These are phyloP conservation scores for Plasmodium vivax DNA, from an alignment of 169 alveolate genomes.

Conservation along the genomic window DNA sequence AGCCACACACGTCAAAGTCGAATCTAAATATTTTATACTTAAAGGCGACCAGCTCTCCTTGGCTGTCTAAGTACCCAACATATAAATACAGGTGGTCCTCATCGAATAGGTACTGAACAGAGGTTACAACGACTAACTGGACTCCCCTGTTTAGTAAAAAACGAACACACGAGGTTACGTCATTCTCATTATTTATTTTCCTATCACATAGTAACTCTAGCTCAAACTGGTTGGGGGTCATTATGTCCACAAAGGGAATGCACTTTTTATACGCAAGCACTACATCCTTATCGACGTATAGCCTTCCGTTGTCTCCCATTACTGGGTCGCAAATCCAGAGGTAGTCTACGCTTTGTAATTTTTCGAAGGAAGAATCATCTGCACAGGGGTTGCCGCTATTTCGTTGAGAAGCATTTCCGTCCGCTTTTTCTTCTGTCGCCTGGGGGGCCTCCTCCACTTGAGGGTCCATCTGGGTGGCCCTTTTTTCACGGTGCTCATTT, in stretches of 20 bases:
- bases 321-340: conserved; percentile 74
- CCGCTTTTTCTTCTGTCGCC: background rate
- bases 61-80: conserved; percentile 11
- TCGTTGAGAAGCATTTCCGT: background rate
- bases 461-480: background rate
- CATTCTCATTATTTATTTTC: conserved; percentile 40
- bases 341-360: conserved; percentile 8
- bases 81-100: conserved; percentile 38
- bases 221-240: conserved; percentile 67
- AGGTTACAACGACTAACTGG: conserved; percentile 40
- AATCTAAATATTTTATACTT: conserved; percentile 25
- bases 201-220: conserved; percentile 48
- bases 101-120: conserved; percentile 32
- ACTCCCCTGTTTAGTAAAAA: conserved; percentile 34
- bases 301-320: conserved; percentile 51
- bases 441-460: background rate
- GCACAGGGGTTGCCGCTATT: background rate
- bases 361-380: conserved; percentile 6
- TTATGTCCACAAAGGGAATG: conserved; percentile 21
- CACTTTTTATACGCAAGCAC: conserved; percentile 25
- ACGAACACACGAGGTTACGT: conserved; percentile 8
- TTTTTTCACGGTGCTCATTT: background rate
- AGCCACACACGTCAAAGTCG: conserved; percentile 29
- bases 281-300: conserved; percentile 43
- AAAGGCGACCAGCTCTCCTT: conserved; percentile 14